Evolutionary conservation across 164 flowering plant species (phyloP), one percentile per base, ranked within the genome.

Genomic region (Amborella trichopoda): DNA sequence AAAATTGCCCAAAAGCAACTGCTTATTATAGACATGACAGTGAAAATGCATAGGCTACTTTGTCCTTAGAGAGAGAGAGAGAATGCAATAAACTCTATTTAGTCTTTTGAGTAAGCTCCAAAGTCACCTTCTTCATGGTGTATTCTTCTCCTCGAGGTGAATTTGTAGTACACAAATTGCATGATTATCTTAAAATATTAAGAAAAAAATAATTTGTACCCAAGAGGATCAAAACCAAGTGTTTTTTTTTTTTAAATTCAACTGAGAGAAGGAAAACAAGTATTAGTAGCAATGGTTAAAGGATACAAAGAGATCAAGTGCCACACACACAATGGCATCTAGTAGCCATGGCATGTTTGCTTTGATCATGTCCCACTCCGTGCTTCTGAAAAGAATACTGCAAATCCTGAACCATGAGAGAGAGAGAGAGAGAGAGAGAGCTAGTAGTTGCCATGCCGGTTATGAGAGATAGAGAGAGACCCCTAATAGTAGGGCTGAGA

Each of bases 341-440:
- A 88, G 66, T 70, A 88, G 48, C 96, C 96, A 88, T 13, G 96
- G 91, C 76, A 88, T 46, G 58, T 84, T 88, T 1, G 96, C 74
- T 58, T 74, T 76, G 25, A 75, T 70, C 22, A 48, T 76, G 1
- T 56, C 58, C 91, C 91, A 84, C 34, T 76, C 81, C 0, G 72
- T 65, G 47, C 66, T 74, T 66, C 94, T 75, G 25, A 76, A 78
- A 11, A 88, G 61, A 58, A 88, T 88, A 49, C 96, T 88, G 76
- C 74, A 65, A 23, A 20, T 23, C 11, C 19, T 16, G 18, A 10
- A 10, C 6, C 2, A 16, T n/a, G 16, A 40, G 33, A 50, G 17
- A 53, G 36, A 41, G 46, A 26, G 17, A 23, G 16, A 25, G 3
- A 13, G 42, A 45, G 26, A 36, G 26, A 54, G 42, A 23, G n/a